Conservation (phyloP, 768 basidiomycete species). For the Pluteus cervinus region DNA sequence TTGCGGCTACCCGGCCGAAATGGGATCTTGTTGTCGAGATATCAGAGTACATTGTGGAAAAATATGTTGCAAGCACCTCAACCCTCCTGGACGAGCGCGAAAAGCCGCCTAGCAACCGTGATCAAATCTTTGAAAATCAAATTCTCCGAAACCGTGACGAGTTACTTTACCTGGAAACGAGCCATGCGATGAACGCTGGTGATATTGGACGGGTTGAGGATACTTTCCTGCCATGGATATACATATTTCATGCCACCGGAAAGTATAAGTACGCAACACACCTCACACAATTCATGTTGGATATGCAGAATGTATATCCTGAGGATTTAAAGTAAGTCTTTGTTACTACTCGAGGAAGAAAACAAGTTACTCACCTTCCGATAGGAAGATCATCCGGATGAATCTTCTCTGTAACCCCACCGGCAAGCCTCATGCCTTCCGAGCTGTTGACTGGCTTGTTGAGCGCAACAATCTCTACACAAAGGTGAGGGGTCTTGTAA, state of each 20-base stretch:
- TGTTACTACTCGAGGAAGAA: too few species aligned
- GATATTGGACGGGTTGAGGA: conserved; percentile 18
- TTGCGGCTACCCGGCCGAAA: conserved; percentile 21
- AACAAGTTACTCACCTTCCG: too few species aligned
- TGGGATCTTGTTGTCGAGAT: conserved; percentile 18
- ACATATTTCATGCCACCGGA: conserved; percentile 12
- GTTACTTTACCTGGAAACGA: too few species aligned
- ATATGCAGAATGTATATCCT: conserved; percentile 12
- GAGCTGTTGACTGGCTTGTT: conserved; percentile 29
- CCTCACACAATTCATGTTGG: conserved; percentile 12
- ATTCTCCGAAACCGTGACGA: too few species aligned
- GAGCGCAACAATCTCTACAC: conserved; percentile 5
- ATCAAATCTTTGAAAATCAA: too few species aligned
- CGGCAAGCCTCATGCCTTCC: conserved; percentile 1
- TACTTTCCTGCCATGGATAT: conserved; percentile 13
- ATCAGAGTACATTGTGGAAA: conserved; percentile 13
- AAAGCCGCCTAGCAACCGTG: background rate
- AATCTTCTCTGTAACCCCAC: conserved; percentile 3
- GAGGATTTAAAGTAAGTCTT: conserved; percentile 7
- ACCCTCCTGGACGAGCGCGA: background rate
- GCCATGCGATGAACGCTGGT: conserved; percentile 16
- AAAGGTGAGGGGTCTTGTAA: background rate
- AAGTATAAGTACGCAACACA: conserved; percentile 22
- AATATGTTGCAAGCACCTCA: conserved; percentile 7
- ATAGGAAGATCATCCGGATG: conserved; percentile 2